phyloP scores from a whole-genome alignment of 306 rosid species.

The Pyrus betulifolia region DNA sequence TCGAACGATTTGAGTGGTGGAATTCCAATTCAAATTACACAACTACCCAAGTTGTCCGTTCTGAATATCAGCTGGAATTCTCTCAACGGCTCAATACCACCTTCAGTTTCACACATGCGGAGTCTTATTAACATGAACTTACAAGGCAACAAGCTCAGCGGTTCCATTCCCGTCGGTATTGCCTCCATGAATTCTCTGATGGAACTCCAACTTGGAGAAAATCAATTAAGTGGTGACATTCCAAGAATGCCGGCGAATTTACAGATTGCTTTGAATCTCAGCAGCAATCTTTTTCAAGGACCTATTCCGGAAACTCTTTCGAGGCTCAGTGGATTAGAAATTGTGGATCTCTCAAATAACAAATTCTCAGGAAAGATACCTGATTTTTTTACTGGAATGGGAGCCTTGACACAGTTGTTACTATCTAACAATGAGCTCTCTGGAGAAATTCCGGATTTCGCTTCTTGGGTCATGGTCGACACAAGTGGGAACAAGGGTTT shows the following conservation, averaged over 20 bases:
- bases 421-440: slow-evolving; percentile 52
- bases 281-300: slow-evolving; percentile 57
- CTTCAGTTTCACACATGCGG: slow-evolving; percentile 25
- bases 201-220: slow-evolving; percentile 71
- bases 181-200: slow-evolving; percentile 13
- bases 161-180: slow-evolving; percentile 43
- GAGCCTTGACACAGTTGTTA: slow-evolving; percentile 31
- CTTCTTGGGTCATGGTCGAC: not conserved
- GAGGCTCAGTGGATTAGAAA: slow-evolving; percentile 24
- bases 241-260: slow-evolving; percentile 52
- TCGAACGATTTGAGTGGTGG: slow-evolving; percentile 41
- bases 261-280: slow-evolving; percentile 68
- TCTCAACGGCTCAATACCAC: slow-evolving; percentile 56
- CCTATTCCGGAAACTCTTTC: slow-evolving; percentile 39
- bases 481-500: slow-evolving; percentile 18
- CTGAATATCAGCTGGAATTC: slow-evolving; percentile 64
- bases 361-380: slow-evolving; percentile 57
- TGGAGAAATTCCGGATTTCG: slow-evolving; percentile 40
- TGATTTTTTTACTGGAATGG: slow-evolving; percentile 1
- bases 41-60: slow-evolving; percentile 16
- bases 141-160: slow-evolving; percentile 46
- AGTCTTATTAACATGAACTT: slow-evolving; percentile 35
- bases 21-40: slow-evolving; percentile 42
- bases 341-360: slow-evolving; percentile 86
- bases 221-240: slow-evolving; percentile 46